Evolutionary conservation across 2,329 filamentous ascomycete genomes (phyloP).

Genomic region (Paecilomyces sp.): DNA sequence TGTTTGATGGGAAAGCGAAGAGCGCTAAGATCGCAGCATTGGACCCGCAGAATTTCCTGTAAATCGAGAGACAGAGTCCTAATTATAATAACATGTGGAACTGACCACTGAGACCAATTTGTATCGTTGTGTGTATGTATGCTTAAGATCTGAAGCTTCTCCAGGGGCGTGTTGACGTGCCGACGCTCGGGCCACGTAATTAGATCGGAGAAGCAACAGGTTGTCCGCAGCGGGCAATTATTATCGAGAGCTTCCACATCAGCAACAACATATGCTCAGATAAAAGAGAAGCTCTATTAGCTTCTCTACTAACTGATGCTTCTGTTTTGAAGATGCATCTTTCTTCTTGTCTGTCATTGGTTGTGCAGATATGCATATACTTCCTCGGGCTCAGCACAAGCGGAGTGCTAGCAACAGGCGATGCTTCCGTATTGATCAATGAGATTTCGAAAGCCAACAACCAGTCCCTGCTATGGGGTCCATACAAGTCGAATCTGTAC

Average conservation of each 20-base stretch:
- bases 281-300: constrained; percentile 9
- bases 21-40: constrained; percentile 61
- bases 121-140: not conserved
- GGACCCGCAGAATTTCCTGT: constrained; percentile 57
- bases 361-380: constrained; percentile 20
- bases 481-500: constrained; percentile 89
- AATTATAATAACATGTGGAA: not conserved
- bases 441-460: constrained; percentile 52
- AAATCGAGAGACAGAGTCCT: constrained; percentile 3
- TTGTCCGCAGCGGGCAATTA: not conserved
- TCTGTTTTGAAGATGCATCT: constrained; percentile 22
- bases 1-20: constrained; percentile 63
- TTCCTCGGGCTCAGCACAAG: constrained; percentile 20
- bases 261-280: constrained; percentile 7
- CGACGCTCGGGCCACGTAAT: constrained; percentile 27
- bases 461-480: constrained; percentile 87
- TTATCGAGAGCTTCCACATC: constrained; percentile 1
- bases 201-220: constrained; percentile 7
- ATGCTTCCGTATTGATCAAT: constrained; percentile 28
- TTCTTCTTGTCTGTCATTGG: constrained; percentile 15
- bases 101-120: not conserved
- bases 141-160: not conserved
- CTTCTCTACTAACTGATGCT: constrained; percentile 10
- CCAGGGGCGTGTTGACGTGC: not conserved
- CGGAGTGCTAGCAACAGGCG: constrained; percentile 16